Percentiles rank a stretch among this genome's conserved stretches.
These are phyloP conservation scores for Corymbia calophylla DNA, from an alignment of 441 rosid genomes.

Conservation along the genomic window DNA sequence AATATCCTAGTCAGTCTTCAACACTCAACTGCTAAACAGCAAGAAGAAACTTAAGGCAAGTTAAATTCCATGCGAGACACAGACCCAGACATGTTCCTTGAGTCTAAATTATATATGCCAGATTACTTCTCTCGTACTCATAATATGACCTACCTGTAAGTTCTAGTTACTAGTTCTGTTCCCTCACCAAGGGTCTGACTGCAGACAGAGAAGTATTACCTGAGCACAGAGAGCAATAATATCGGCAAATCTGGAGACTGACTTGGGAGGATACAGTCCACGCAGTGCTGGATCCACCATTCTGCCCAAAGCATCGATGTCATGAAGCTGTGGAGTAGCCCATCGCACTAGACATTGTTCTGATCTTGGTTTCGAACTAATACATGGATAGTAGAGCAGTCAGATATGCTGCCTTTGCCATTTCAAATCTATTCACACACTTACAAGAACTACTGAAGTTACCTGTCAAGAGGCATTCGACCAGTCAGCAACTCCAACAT, in stretches of 20 bases:
- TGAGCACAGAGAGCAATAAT: constrained; percentile 73
- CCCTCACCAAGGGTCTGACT: neutral
- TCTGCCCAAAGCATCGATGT: constrained; percentile 51
- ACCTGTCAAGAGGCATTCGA: constrained; percentile 82
- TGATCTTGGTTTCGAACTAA: constrained; percentile 54
- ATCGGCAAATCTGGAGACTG: constrained; percentile 79
- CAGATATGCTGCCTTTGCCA: neutral
- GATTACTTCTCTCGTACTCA: neutral
- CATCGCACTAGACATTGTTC: constrained; percentile 81
- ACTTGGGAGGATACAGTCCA: constrained; percentile 81
- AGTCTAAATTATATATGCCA: neutral
- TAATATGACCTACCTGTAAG: neutral
- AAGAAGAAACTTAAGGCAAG: neutral
- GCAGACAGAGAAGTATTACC: constrained; percentile 21
- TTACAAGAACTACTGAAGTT: neutral
- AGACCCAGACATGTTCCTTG: neutral
- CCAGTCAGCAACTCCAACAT: constrained; percentile 92
- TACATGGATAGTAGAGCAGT: neutral
- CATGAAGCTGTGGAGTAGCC: constrained; percentile 80
- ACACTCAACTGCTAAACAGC: neutral
- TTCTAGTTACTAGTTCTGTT: neutral
- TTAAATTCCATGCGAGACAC: neutral
- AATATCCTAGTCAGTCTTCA: neutral
- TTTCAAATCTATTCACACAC: neutral
- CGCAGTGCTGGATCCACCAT: constrained; percentile 94